These are phyloP conservation scores for Aspergillus baeticus DNA, from an alignment of 495 filamentous ascomycete genomes.

Conservation along the genomic window DNA sequence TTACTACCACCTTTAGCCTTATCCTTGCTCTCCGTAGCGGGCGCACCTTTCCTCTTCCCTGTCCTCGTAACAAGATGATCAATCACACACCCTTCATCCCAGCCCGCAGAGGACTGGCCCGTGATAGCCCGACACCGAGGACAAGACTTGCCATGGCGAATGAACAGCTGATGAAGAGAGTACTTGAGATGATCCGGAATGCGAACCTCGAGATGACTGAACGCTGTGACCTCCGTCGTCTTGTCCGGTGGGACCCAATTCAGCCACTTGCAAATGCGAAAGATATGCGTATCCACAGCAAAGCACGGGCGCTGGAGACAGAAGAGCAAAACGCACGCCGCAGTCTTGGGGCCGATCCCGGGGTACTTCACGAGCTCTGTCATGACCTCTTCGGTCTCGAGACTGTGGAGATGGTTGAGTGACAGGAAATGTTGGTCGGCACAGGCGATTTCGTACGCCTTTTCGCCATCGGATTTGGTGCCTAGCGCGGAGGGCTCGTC, in stretches of 20 bases:
- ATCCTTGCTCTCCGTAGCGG: background rate
- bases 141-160: constrained; percentile 81
- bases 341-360: constrained; percentile 90
- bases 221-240: constrained; percentile 67
- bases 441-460: constrained; percentile 49
- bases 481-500: constrained; percentile 13
- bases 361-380: constrained; percentile 69
- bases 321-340: constrained; percentile 81
- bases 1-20: background rate
- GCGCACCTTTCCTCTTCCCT: constrained; percentile 38
- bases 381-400: constrained; percentile 70
- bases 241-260: constrained; percentile 69
- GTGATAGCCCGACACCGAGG: constrained; percentile 67
- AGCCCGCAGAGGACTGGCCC: constrained; percentile 40
- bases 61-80: constrained; percentile 49
- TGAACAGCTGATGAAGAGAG: constrained; percentile 80
- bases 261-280: constrained; percentile 78
- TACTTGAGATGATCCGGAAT: constrained; percentile 90
- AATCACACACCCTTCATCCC: constrained; percentile 51
- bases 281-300: constrained; percentile 85
- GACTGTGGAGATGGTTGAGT: constrained; percentile 72
- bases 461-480: constrained; percentile 36
- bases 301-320: constrained; percentile 76
- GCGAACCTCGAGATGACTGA: constrained; percentile 74
- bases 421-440: constrained; percentile 60